These are phyloP conservation scores for Colletotrichum euphorbiae DNA, from an alignment of 2,329 filamentous ascomycete genomes.

Conservation along the genomic window DNA sequence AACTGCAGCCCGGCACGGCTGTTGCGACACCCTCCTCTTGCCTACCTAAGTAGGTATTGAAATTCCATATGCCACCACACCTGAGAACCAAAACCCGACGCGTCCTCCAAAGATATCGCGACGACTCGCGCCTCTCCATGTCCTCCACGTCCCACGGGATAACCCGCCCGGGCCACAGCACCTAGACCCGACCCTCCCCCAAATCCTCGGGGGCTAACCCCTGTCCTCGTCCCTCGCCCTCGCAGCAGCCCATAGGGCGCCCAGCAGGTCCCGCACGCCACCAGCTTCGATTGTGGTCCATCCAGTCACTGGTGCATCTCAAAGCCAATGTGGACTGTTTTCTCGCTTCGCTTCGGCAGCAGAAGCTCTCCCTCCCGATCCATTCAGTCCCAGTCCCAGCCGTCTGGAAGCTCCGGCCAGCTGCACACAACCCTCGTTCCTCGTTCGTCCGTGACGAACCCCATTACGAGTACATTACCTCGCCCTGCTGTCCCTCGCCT, in stretches of 20 bases:
- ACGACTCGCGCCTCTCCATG: constrained; percentile 32
- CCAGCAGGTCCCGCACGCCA: constrained; percentile 27
- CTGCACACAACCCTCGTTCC: constrained; percentile 33
- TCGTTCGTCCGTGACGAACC: constrained; percentile 29
- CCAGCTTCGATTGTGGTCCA: constrained; percentile 13
- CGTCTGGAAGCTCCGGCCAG: constrained; percentile 36
- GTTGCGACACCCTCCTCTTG: background rate
- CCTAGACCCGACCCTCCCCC: constrained; percentile 17
- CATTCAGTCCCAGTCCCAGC: constrained; percentile 9
- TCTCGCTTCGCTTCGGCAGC: constrained; percentile 16
- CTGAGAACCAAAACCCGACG: background rate
- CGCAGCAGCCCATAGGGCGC: constrained; percentile 13
- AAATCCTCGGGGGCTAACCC: constrained; percentile 33
- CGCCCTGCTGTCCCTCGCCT: constrained; percentile 8
- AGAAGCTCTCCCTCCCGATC: constrained; percentile 25
- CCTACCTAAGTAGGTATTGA: background rate
- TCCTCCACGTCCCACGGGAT: constrained; percentile 35
- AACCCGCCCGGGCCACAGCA: constrained; percentile 33
- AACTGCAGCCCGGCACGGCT: background rate
- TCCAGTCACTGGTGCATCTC: background rate
- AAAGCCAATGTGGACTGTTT: constrained; percentile 13
- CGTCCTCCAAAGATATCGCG: constrained; percentile 31
- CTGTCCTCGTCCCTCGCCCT: constrained; percentile 20
- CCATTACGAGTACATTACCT: constrained; percentile 31
- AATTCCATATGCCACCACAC: background rate